A percentile compares a stretch with the other conserved stretches of the same genome.
Evolutionary conservation across 139 green algal genomes (phyloP).

Genomic region (Spirogloea muscicola): DNA sequence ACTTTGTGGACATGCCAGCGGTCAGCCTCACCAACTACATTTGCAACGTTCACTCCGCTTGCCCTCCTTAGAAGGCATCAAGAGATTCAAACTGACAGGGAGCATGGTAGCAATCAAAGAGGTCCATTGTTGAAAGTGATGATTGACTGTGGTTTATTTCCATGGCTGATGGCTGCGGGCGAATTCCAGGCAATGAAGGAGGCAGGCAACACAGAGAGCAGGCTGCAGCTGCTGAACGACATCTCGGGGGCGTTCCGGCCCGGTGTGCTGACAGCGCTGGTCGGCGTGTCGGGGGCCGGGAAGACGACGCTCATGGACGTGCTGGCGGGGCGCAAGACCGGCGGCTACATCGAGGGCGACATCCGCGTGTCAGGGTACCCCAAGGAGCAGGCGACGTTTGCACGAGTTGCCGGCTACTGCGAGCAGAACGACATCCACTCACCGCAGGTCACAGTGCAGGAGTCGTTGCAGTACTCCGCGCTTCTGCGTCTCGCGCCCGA

Average conservation of each 20-base stretch:
- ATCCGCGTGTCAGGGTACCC: constrained; percentile 61
- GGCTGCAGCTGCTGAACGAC: constrained; percentile 36
- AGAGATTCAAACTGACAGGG: too few relatives aligned
- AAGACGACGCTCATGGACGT: constrained; percentile 50
- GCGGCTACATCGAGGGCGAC: constrained; percentile 54
- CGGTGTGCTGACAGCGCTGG: constrained; percentile 36
- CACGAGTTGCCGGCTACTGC: constrained; percentile 57
- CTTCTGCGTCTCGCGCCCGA: constrained; percentile 57
- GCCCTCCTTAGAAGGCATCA: too few relatives aligned
- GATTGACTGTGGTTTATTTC: too few relatives aligned
- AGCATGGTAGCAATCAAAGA: too few relatives aligned
- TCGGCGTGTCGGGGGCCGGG: constrained; percentile 43
- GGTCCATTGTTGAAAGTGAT: too few relatives aligned
- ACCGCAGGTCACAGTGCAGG: constrained; percentile 57
- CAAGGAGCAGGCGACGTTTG: constrained; percentile 58
- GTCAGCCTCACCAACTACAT: neutral
- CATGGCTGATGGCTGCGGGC: too few relatives aligned
- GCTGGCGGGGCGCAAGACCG: constrained; percentile 40
- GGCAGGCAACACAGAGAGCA: constrained; percentile 1
- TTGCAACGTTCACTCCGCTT: too few relatives aligned
- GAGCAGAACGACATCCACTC: constrained; percentile 47
- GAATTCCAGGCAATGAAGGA: constrained; percentile 16
- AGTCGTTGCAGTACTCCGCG: constrained; percentile 63
- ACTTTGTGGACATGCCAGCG: constrained; percentile 38
- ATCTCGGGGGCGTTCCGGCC: constrained; percentile 35